phyloP scores from a whole-genome alignment of 2,329 filamentous ascomycete species.

The Aspergillus luchuensis region DNA sequence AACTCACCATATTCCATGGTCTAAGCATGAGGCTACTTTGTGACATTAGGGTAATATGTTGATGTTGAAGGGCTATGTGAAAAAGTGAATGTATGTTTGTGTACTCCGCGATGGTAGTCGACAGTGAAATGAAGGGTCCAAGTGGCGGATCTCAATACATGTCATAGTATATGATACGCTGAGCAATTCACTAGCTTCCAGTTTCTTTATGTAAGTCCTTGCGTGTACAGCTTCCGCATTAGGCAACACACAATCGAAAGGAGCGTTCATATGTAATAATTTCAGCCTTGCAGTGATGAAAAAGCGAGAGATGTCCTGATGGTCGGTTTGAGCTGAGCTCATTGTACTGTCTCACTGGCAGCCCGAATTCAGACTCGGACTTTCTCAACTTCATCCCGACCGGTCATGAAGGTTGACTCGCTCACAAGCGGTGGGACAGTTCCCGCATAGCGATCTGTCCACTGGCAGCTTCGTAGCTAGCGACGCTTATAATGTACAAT shows the following conservation, averaged over 20 bases:
- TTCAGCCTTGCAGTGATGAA: neutral
- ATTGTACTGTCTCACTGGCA: neutral
- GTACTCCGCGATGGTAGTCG: neutral
- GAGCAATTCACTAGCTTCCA: too few species aligned
- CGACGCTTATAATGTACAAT: too few species aligned
- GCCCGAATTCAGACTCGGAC: neutral
- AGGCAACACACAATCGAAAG: neutral
- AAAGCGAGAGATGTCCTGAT: neutral
- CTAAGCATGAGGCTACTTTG: neutral
- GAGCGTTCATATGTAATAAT: neutral
- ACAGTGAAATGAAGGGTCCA: neutral
- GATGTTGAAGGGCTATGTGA: neutral
- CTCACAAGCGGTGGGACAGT: too few species aligned
- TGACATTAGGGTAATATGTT: neutral
- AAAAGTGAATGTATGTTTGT: neutral
- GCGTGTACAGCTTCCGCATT: neutral
- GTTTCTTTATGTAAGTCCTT: neutral
- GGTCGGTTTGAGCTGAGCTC: neutral
- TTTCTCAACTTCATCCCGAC: too few species aligned
- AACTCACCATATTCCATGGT: neutral
- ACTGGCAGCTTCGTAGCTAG: too few species aligned
- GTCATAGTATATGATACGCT: too few species aligned
- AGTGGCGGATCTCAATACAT: neutral
- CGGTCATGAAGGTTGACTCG: too few species aligned
- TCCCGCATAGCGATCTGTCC: too few species aligned